Evolutionary conservation across 208 protist species (phyloP).

Genomic region (Wallacemonas rigidus): DNA sequence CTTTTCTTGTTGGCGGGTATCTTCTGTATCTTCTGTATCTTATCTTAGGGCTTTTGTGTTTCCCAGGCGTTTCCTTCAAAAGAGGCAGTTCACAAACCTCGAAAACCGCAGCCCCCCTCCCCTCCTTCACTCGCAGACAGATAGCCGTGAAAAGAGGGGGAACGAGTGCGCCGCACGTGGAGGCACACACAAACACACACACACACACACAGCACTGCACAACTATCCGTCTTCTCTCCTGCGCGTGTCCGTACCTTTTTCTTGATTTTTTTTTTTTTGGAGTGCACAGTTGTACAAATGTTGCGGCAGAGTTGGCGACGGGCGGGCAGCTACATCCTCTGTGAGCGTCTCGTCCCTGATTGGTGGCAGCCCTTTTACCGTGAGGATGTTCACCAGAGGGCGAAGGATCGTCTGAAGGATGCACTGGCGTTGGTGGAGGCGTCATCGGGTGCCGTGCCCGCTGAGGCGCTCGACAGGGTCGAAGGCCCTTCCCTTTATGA

Average conservation of each 20-base stretch:
- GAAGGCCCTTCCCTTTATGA: constrained; percentile 37
- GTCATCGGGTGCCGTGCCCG: background rate
- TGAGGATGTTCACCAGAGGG: constrained; percentile 60
- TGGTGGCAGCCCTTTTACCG: constrained; percentile 85
- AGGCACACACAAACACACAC: too few relatives aligned
- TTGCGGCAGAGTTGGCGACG: constrained; percentile 24
- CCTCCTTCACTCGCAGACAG: too few relatives aligned
- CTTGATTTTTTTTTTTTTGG: background rate
- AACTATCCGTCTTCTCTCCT: too few relatives aligned
- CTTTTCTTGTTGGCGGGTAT: too few relatives aligned
- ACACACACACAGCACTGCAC: too few relatives aligned
- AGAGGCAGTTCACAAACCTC: too few relatives aligned
- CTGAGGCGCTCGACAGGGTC: background rate
- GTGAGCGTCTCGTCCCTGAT: constrained; percentile 63
- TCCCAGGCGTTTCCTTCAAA: too few relatives aligned
- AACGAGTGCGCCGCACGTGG: too few relatives aligned
- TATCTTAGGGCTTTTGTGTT: too few relatives aligned
- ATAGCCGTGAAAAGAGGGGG: too few relatives aligned
- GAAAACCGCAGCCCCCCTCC: too few relatives aligned
- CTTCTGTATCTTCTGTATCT: too few relatives aligned
- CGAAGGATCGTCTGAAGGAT: constrained; percentile 43
- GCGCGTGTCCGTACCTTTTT: constrained; percentile 6
- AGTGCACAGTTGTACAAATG: constrained; percentile 7
- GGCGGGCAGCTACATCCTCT: constrained; percentile 59
- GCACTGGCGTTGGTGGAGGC: constrained; percentile 24